Evolutionary conservation across 176 grass and related monocot species (phyloP).

Genomic region (Tillandsia leiboldiana): DNA sequence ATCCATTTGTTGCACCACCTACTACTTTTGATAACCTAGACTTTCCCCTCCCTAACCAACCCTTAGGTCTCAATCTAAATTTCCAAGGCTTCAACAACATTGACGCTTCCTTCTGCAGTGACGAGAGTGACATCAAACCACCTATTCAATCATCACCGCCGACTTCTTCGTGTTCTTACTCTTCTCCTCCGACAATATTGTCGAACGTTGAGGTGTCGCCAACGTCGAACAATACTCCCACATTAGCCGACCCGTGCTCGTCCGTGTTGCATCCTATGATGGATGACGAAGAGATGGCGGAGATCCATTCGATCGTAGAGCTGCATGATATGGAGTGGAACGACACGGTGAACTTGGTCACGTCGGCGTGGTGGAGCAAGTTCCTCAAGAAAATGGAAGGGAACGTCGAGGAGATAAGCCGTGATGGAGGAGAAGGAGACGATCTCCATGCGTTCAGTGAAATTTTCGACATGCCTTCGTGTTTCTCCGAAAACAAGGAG

Average conservation of each 20-base stretch:
- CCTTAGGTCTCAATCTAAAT: conserved; percentile 75
- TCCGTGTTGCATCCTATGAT: conserved; percentile 51
- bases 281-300: conserved; percentile 73
- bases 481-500: conserved; percentile 15
- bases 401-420: conserved; percentile 18
- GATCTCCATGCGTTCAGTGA: conserved; percentile 17
- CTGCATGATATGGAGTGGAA: conserved; percentile 88
- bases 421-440: background rate
- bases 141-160: conserved; percentile 35
- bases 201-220: background rate
- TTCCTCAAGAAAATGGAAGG: conserved; percentile 62
- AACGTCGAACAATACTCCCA: background rate
- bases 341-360: conserved; percentile 67
- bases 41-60: conserved; percentile 42
- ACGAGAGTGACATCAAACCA: conserved; percentile 12
- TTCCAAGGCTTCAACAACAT: conserved; percentile 55
- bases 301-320: conserved; percentile 61
- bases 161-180: conserved; percentile 38
- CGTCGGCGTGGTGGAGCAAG: conserved; percentile 83
- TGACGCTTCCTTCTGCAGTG: conserved; percentile 2
- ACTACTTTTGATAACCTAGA: conserved; percentile 26
- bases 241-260: background rate
- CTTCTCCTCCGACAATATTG: conserved; percentile 8
- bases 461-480: conserved; percentile 15
- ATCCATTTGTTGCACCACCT: conserved; percentile 28